Percentiles rank a stretch among this genome's conserved stretches.
These are phyloP conservation scores for Pseudocohnilembus persalinus DNA, from an alignment of 169 alveolate genomes.

Conservation along the genomic window DNA sequence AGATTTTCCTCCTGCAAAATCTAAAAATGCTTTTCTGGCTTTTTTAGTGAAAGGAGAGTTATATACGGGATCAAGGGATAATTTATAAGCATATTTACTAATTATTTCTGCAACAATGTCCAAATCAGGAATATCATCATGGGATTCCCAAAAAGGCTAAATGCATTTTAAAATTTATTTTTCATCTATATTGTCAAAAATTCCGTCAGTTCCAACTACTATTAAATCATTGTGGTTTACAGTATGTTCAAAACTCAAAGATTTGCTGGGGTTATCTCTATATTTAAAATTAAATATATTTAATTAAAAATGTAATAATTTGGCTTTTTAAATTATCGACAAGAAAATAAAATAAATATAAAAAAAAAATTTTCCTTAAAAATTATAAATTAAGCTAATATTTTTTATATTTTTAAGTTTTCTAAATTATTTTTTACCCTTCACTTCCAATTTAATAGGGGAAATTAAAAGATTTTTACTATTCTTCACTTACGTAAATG, in stretches of 20 bases:
- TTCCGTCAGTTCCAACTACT: constrained; percentile 74
- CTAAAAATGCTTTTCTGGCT: constrained; percentile 50
- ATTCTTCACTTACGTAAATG: constrained; percentile 54
- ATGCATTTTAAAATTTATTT: constrained; percentile 49
- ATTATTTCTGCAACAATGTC: constrained; percentile 55
- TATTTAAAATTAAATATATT: too few relatives aligned
- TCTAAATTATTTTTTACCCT: constrained; percentile 41
- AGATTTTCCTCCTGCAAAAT: constrained; percentile 69
- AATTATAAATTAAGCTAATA: too few relatives aligned
- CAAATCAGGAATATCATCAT: constrained; percentile 40
- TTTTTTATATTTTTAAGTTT: too few relatives aligned
- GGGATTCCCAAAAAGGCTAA: constrained; percentile 44
- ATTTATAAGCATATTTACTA: constrained; percentile 56
- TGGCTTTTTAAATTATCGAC: too few relatives aligned
- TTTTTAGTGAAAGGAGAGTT: constrained; percentile 59
- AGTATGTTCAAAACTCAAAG: constrained; percentile 46
- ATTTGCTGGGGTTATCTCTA: constrained; percentile 55
- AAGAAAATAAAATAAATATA: too few relatives aligned
- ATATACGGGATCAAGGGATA: constrained; percentile 41
- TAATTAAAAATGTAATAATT: too few relatives aligned
- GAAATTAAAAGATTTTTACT: constrained; percentile 67
- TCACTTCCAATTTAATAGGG: constrained; percentile 71
- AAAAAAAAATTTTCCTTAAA: too few relatives aligned
- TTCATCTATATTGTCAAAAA: constrained; percentile 71
- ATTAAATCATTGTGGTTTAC: constrained; percentile 65